A percentile compares a stretch with the other conserved stretches of the same genome.
phyloP scores from a whole-genome alignment of 2,329 filamentous ascomycete species.

The Fusarium nygamai region DNA sequence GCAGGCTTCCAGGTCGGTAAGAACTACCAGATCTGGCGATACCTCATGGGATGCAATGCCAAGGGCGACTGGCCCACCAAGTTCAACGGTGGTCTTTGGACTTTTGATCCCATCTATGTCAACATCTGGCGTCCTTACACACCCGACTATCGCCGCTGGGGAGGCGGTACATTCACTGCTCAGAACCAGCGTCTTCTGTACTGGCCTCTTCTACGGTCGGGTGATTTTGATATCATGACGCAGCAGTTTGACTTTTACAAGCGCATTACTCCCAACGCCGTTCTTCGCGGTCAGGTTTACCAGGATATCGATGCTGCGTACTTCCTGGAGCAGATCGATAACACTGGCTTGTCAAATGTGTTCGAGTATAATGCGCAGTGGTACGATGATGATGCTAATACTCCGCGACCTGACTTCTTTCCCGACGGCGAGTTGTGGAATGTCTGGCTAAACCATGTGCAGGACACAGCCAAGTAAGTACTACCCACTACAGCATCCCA shows the following conservation, averaged over 20 bases:
- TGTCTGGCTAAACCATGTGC: constrained; percentile 10
- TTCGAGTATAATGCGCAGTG: constrained; percentile 13
- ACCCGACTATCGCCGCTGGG: constrained; percentile 1
- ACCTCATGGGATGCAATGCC: constrained; percentile 10
- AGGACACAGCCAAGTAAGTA: constrained; percentile 9
- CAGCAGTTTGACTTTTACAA: constrained; percentile 13
- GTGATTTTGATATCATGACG: constrained; percentile 5
- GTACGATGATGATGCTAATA: constrained; percentile 12
- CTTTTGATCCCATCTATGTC: background rate
- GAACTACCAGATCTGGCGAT: constrained; percentile 15
- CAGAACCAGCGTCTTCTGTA: constrained; percentile 3
- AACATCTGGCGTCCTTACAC: constrained; percentile 4
- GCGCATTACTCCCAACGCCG: constrained; percentile 1
- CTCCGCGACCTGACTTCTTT: background rate
- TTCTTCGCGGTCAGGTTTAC: background rate
- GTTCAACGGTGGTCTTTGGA: constrained; percentile 14
- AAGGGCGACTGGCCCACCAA: constrained; percentile 1
- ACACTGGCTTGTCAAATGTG: background rate
- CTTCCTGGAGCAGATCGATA: constrained; percentile 1
- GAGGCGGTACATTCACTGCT: background rate
- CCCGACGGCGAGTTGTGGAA: constrained; percentile 3
- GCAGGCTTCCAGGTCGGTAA: constrained; percentile 3
- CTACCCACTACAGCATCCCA: no score
- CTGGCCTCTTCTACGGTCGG: background rate
- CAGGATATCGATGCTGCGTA: background rate